Base-by-base conservation (phyloP, 1,284 basidiomycete species). In the Anthracocystis panici-leucophaei region DNA sequence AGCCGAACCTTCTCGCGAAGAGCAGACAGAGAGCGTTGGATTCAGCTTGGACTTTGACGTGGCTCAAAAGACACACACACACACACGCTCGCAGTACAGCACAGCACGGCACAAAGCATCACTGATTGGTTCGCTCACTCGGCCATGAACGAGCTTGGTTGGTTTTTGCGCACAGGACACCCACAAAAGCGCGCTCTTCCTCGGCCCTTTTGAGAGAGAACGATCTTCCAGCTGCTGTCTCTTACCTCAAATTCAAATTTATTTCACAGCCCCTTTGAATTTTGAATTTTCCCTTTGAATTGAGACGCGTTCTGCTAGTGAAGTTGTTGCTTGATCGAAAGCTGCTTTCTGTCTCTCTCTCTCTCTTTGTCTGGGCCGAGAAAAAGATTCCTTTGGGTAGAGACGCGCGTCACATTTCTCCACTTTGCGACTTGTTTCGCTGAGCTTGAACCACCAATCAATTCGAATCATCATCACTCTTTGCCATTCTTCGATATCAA, bases 371-470 rank as follows among this genome's bases (percentile, higher is more conserved):
- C 50, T 71, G 53, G 68, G 68, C 68, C 68, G 40, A 65, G 62
- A 49, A 42, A 44, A 9, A 42, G 35, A 7, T 12, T 12, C 33
- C 11, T 12, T 9, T 3, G 10, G 16, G 12, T 52, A 57, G 45
- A 45, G 68, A 71, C 68, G 68, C 68, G 68, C 68, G 68, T 65
- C 68, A 65, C n/a, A 48, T 31, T 29, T 25, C 65, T 70, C 67
- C 67, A 70, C 67, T 64, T 69, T 21, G 27, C 23, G 12, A 46
- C 6, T 27, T 14, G 27, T 27, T 16, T 16, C 23, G 18, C 12
- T 38, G 25, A 57, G 29, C n/a, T 5, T n/a, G n/a, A 33, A n/a
- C 29, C 27, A n/a, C n/a, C n/a, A n/a, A n/a, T n/a, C 55, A 65
- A 29, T 11, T 21, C 44, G 23, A 38, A 18, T 53, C 53, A n/a